Percentiles rank a stretch among this genome's conserved stretches.
Conservation (phyloP, 2,329 filamentous ascomycete genomes). For the Pezicula carpinea region DNA sequence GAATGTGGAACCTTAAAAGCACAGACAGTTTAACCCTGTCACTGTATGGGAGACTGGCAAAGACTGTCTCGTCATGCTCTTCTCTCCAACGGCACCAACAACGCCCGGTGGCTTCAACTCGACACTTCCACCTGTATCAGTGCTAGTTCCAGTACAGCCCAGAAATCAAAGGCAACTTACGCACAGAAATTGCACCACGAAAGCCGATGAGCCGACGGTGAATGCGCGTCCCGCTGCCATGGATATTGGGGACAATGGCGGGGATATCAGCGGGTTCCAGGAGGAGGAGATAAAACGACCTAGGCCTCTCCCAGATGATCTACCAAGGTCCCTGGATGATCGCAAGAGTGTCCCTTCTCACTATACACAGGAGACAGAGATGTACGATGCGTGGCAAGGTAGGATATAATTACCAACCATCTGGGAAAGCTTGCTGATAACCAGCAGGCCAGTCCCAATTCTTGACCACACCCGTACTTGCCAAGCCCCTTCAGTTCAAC, state of each 20-base stretch:
- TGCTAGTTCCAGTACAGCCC: no score
- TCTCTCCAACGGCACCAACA: background rate
- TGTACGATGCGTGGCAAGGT: slow-evolving; percentile 99
- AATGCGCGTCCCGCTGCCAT: slow-evolving; percentile 39
- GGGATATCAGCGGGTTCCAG: slow-evolving; percentile 49
- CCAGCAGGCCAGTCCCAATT: slow-evolving; percentile 86
- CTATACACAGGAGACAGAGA: slow-evolving; percentile 79
- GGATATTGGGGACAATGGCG: slow-evolving; percentile 52
- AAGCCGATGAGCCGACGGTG: slow-evolving; percentile 19
- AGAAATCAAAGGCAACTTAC: background rate
- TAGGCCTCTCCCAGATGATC: slow-evolving; percentile 67
- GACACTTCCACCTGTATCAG: slow-evolving; percentile 1
- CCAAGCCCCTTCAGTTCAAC: slow-evolving; percentile 77
- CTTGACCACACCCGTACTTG: slow-evolving; percentile 77
- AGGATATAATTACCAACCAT: slow-evolving; percentile 7
- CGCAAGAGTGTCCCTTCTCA: slow-evolving; percentile 60
- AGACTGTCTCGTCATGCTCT: background rate
- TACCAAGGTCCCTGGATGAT: slow-evolving; percentile 90
- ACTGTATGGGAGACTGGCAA: background rate
- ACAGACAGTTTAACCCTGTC: slow-evolving; percentile 1
- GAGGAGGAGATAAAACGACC: slow-evolving; percentile 43
- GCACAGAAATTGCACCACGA: slow-evolving; percentile 8
- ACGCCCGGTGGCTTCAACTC: background rate
- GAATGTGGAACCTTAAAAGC: background rate
- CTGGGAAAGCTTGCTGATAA: slow-evolving; percentile 6